Evolutionary conservation across 495 filamentous ascomycete species (phyloP), one percentile per base, ranked within the genome.

Genomic region (Penicillium cataractarum): DNA sequence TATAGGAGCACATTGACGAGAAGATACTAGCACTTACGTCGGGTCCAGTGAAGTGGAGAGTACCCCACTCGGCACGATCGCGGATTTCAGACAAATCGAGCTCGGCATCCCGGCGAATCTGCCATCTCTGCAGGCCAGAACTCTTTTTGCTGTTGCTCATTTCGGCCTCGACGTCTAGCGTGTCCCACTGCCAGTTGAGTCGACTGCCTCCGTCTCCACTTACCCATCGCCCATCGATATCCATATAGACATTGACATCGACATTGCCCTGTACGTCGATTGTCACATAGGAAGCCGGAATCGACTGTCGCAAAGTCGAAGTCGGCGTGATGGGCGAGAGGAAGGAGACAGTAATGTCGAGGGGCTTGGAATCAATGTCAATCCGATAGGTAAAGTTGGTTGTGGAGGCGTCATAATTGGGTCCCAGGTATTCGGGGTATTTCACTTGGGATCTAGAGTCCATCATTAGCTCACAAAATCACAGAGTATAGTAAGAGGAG

Each of bases 261-360:
- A 89, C 84, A 55, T 78, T 80, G 35, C 92, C 92, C 60, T 86
- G 81, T 22, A 91, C 91, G 68, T 89, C 76, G 35, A 96, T 83
- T 9, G 87, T 90, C 44, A 97, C 59, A 70, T 98, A 98, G 40
- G 89, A 89, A 15, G 93, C 94, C 29, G 94, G 94, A 40, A 98
- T 88, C 29, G 91, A 89, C 81, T 98, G 94, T 66, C 93, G 86
- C 62, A 97, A 78, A 55, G 92, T 97, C 58, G 93, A 97, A 4
- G 92, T 92, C 4, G 93, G 92, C 0, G 94, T 98, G 49, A 98
- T 92, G 6, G 94, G 94, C 24, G 93, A 97, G 39, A 97, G 82
- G 75, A 97, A 97, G 2, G 93, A 94, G 24, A 97, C 82, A 3
- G 85, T 86, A 57, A 98, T 75, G 57, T 88, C 84, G 3, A 80